Percentiles rank a stretch among this genome's conserved stretches.
Evolutionary conservation across 306 rosid genomes (phyloP).

Genomic region (Macrotyloma uniflorum): DNA sequence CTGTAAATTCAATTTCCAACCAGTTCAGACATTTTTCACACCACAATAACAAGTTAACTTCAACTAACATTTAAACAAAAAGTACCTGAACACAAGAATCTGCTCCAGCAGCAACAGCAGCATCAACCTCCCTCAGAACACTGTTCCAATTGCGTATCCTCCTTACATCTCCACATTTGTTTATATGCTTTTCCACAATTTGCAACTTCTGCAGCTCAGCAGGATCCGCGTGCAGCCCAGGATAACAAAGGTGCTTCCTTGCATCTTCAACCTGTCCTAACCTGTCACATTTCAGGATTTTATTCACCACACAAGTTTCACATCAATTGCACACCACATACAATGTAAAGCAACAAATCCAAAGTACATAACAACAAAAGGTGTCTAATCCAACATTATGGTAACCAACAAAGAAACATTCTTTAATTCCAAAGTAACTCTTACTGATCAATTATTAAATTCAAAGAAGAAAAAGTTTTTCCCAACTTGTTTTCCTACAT

Average conservation of each 20-base stretch:
- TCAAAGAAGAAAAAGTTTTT: background rate
- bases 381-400: background rate
- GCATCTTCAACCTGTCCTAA: slow-evolving; percentile 79
- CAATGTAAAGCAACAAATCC: slow-evolving; percentile 27
- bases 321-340: background rate
- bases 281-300: slow-evolving; percentile 44
- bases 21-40: slow-evolving; percentile 40
- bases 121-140: slow-evolving; percentile 64
- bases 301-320: background rate
- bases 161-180: slow-evolving; percentile 63
- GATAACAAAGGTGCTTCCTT: slow-evolving; percentile 61
- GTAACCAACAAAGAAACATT: background rate
- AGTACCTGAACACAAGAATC: slow-evolving; percentile 68
- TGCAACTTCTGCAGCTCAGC: slow-evolving; percentile 62
- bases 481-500: background rate
- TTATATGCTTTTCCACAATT: slow-evolving; percentile 64
- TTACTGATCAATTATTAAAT: background rate
- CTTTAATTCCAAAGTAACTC: slow-evolving; percentile 3
- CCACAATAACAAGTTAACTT: background rate
- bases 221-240: slow-evolving; percentile 56
- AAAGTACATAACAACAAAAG: background rate
- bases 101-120: slow-evolving; percentile 65
- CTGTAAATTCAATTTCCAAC: slow-evolving; percentile 69
- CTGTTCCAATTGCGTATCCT: slow-evolving; percentile 72
- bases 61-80: background rate